Evolutionary conservation across 2,329 filamentous ascomycete genomes (phyloP), one percentile per base, ranked within the genome.

Genomic region (Penicillium freii): DNA sequence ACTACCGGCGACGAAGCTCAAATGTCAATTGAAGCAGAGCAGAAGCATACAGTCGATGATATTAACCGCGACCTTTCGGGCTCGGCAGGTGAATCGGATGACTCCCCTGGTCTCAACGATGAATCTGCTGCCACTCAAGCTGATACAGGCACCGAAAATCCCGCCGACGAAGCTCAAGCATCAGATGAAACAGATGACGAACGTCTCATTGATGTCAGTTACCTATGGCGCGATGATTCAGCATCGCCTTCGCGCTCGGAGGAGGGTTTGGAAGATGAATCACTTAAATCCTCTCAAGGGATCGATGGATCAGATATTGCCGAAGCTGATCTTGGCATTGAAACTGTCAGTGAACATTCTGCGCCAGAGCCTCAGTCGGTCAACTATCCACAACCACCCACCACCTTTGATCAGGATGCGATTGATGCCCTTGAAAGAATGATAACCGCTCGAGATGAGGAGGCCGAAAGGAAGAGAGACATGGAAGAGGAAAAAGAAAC

Each of bases 281-380:
- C 39, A 15, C 29, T 19, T 13, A 21, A 29, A 36, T 15, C 19
- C 10, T 17, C 40, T 4, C 10, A 46, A 17, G 17, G 4, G 17
- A 21, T 27, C 9, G 50, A 52, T 27, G 11, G 19, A 36, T n/a
- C 23, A 25, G 27, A 33, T 21, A 33, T 27, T 29, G 15, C 6
- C 15, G n/a, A 44, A 31, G 11, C 27, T 25, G 42, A 42, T 36
- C 15, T 33, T 29, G 31, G n/a, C 13, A 53, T 53, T 5, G 33
- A 27, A 42, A 33, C 9, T 21, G 27, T 27, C 11, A 21, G 31
- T 10, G 13, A 45, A 56, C 64, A 62, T 15, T 50, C 62, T 43
- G 71, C 72, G 7, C 64, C 67, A 17, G 74, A 79, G 4, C 10
- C 7, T 17, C 17, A 55, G 4, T 23, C 23, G 2, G 17, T 17